A percentile compares a stretch with the other conserved stretches of the same genome.
Evolutionary conservation across 768 basidiomycete genomes (phyloP).

Genomic region (Rhodotorula diobovata): DNA sequence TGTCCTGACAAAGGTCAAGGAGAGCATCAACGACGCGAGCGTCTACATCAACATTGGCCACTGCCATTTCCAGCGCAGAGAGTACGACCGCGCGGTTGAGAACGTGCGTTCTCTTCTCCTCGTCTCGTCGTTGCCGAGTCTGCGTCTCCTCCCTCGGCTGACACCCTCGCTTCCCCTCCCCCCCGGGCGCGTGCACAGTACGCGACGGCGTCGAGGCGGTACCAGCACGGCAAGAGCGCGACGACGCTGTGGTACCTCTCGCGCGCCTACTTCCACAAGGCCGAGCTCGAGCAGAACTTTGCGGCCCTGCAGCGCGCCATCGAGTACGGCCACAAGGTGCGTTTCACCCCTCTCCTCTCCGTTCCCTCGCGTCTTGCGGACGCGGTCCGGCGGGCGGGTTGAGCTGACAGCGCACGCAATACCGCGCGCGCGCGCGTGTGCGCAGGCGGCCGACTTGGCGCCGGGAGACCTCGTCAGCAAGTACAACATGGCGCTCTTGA

Average conservation of each 20-base stretch:
- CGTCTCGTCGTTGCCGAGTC: too few species aligned
- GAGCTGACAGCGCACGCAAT: too few species aligned
- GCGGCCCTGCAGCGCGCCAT: slow-evolving; percentile 76
- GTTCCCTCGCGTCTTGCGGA: too few species aligned
- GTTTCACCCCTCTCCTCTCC: background rate
- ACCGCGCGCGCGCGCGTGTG: too few species aligned
- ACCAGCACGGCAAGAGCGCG: slow-evolving; percentile 68
- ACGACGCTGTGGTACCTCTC: slow-evolving; percentile 77
- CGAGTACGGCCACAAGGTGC: slow-evolving; percentile 63
- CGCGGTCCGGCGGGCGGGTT: too few species aligned
- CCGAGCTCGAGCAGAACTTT: slow-evolving; percentile 80
- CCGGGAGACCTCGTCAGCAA: slow-evolving; percentile 83
- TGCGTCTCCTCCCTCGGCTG: background rate
- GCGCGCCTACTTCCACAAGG: slow-evolving; percentile 90
- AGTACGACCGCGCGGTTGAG: slow-evolving; percentile 93
- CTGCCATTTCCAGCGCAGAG: slow-evolving; percentile 85
- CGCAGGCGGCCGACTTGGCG: slow-evolving; percentile 73
- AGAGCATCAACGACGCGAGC: slow-evolving; percentile 72
- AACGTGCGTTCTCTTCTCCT: slow-evolving; percentile 56
- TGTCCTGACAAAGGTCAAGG: slow-evolving; percentile 83
- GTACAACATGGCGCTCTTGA: slow-evolving; percentile 97
- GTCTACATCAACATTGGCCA: slow-evolving; percentile 96
- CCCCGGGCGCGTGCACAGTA: slow-evolving; percentile 56
- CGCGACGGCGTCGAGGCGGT: slow-evolving; percentile 78
- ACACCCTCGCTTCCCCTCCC: background rate